These are phyloP conservation scores for Neoboletus subvelutipes DNA, from an alignment of 768 basidiomycete genomes.

Conservation along the genomic window DNA sequence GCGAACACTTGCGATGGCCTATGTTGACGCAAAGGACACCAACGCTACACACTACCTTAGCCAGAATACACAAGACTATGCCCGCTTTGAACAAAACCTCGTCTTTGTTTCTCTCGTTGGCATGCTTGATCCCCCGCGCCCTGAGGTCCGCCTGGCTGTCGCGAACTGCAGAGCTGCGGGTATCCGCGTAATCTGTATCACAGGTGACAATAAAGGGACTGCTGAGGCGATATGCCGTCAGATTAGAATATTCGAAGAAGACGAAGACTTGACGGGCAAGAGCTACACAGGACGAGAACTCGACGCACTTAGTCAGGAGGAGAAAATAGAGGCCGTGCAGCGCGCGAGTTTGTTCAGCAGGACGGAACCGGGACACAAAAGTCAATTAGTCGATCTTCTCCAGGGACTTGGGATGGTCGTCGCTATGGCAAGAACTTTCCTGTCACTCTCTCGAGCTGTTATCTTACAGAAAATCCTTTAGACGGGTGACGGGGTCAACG, in stretches of 20 bases:
- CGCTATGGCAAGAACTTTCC: slow-evolving; percentile 69
- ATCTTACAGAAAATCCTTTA: slow-evolving; percentile 31
- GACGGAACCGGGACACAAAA: slow-evolving; percentile 95
- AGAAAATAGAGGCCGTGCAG: slow-evolving; percentile 86
- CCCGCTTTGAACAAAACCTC: slow-evolving; percentile 87
- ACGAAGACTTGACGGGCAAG: slow-evolving; percentile 92
- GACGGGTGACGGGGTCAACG: slow-evolving; percentile 98
- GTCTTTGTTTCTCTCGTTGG: slow-evolving; percentile 95
- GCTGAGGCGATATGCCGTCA: slow-evolving; percentile 96
- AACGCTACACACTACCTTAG: slow-evolving; percentile 82
- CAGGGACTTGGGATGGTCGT: slow-evolving; percentile 92
- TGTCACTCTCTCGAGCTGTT: slow-evolving; percentile 8
- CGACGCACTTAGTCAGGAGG: slow-evolving; percentile 73
- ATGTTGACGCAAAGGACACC: slow-evolving; percentile 71
- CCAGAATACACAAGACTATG: slow-evolving; percentile 76
- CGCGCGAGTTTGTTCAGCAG: slow-evolving; percentile 87
- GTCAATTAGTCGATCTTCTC: slow-evolving; percentile 88
- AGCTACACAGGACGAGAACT: slow-evolving; percentile 94
- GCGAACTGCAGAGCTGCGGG: slow-evolving; percentile 91
- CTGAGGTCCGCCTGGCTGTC: slow-evolving; percentile 85
- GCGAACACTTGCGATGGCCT: slow-evolving; percentile 90
- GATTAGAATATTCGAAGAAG: slow-evolving; percentile 86
- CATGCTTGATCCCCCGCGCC: slow-evolving; percentile 97
- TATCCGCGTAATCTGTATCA: slow-evolving; percentile 95
- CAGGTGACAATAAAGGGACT: slow-evolving; percentile 96